Evolutionary conservation across 2,329 filamentous ascomycete species (phyloP), one percentile per base, ranked within the genome.

Genomic region (Calonectria leucothoes): DNA sequence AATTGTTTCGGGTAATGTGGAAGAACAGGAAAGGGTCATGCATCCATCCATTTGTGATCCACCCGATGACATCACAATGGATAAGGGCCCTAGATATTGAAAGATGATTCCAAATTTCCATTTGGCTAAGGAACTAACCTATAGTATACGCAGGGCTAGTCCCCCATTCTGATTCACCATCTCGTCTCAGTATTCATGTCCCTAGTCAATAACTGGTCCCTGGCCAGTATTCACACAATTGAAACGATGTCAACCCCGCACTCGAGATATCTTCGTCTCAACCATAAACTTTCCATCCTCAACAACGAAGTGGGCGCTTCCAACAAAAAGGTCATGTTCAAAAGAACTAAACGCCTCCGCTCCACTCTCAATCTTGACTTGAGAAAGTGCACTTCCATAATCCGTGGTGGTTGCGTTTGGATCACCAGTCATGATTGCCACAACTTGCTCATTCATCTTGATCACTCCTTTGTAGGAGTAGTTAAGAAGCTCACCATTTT

Each of bases 381-480:
- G 52, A 2, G 67, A 52, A 31, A 63, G 14, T 3, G 67, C 67
- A 8, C 64, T 64, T 23, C 67, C 67, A 29, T 51, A 69, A 3
- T 29, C 25, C 1, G 67, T 69, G 20, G 67, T 69, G 3, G 59
- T 64, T 20, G 67, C 67, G 23, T 39, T 61, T 23, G 67, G 55
- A 55, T n/a, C 29, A 2, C 42, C 55, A 15, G 23, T 49, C 39
- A 69, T 49, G 42, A 69, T 63, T 6, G 67, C 67, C 31, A 42
- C n/a, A 31, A 69, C 14, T n/a, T 31, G 39, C 25, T 61, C 55
- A n/a, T 69, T 45, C 17, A 63, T 49, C 25, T 69, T 23, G n/a
- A 69, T 59, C 7, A 69, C 12, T 17, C 67, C 67, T 11, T 61
- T 61, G 20, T 69, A 69, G n/a, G 67, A 64, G 42, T 69, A 69